Percentiles rank a stretch among this genome's conserved stretches.
phyloP scores from a whole-genome alignment of 2,329 filamentous ascomycete species.

The Sclerotinia trifoliorum region DNA sequence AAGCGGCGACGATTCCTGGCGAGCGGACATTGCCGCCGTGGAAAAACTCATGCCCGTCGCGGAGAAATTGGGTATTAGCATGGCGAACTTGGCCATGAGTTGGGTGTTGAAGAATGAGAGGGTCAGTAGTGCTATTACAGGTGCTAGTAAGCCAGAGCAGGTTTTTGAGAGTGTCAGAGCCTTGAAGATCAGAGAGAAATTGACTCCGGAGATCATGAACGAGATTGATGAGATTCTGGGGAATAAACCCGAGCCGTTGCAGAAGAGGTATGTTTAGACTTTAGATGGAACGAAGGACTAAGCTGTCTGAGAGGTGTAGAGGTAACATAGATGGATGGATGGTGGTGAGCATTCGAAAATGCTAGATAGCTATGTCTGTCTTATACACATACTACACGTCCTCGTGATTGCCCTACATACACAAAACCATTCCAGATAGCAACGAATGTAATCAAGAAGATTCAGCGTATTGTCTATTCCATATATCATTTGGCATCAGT shows the following conservation, averaged over 20 bases:
- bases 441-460: not conserved
- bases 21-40: slow-evolving; percentile 57
- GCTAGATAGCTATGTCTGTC: not conserved
- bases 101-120: slow-evolving; percentile 63
- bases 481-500: not conserved
- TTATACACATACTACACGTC: not conserved
- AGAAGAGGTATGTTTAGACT: slow-evolving; percentile 31
- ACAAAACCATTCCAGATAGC: not conserved
- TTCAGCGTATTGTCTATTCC: slow-evolving; percentile 5
- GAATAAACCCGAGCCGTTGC: slow-evolving; percentile 53
- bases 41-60: slow-evolving; percentile 61
- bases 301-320: not conserved
- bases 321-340: not conserved
- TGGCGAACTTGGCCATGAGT: slow-evolving; percentile 53
- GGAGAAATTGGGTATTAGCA: slow-evolving; percentile 57
- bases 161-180: slow-evolving; percentile 60
- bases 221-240: slow-evolving; percentile 59
- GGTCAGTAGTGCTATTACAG: slow-evolving; percentile 60
- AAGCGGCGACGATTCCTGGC: slow-evolving; percentile 52
- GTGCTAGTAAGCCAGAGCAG: slow-evolving; percentile 57
- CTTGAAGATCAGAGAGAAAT: slow-evolving; percentile 51
- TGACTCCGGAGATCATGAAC: slow-evolving; percentile 58
- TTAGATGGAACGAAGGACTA: not conserved
- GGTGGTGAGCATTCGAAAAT: not conserved
- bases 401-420: not conserved